phyloP scores from a whole-genome alignment of 495 filamentous ascomycete genomes.

The Hyphodiscus hymeniophilus region DNA sequence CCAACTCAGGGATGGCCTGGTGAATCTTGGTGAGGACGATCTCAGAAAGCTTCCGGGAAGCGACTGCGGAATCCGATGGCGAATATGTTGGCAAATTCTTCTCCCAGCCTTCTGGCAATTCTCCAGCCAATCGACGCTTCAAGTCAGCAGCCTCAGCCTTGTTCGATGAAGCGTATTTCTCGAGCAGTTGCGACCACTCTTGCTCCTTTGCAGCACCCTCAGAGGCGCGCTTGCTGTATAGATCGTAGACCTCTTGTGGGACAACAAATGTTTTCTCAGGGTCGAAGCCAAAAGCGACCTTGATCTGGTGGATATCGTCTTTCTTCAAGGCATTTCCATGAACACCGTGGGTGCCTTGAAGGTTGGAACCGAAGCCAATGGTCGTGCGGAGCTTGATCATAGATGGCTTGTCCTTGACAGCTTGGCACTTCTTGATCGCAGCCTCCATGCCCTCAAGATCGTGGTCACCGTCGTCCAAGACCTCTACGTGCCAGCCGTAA shows the following conservation, averaged over 20 bases:
- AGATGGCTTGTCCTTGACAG: conserved; percentile 91
- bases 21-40: conserved; percentile 85
- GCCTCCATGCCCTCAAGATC: conserved; percentile 83
- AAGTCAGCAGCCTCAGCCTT: conserved; percentile 73
- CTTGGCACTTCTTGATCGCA: conserved; percentile 76
- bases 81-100: conserved; percentile 90
- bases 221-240: conserved; percentile 72
- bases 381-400: conserved; percentile 96
- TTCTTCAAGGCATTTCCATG: conserved; percentile 93
- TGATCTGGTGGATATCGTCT: conserved; percentile 86
- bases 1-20: conserved; percentile 73
- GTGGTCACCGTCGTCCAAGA: conserved; percentile 83
- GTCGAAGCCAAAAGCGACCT: conserved; percentile 92
- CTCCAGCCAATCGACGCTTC: conserved; percentile 66
- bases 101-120: conserved; percentile 96
- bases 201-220: conserved; percentile 84
- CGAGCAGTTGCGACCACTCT: conserved; percentile 91
- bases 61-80: conserved; percentile 72
- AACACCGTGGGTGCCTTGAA: conserved; percentile 88
- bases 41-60: conserved; percentile 94
- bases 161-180: conserved; percentile 73
- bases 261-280: conserved; percentile 90
- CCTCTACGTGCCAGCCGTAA: conserved; percentile 92
- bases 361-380: conserved; percentile 93
- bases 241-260: conserved; percentile 88